phyloP scores from a whole-genome alignment of 2,329 filamentous ascomycete genomes.

The Penicillium sp. region DNA sequence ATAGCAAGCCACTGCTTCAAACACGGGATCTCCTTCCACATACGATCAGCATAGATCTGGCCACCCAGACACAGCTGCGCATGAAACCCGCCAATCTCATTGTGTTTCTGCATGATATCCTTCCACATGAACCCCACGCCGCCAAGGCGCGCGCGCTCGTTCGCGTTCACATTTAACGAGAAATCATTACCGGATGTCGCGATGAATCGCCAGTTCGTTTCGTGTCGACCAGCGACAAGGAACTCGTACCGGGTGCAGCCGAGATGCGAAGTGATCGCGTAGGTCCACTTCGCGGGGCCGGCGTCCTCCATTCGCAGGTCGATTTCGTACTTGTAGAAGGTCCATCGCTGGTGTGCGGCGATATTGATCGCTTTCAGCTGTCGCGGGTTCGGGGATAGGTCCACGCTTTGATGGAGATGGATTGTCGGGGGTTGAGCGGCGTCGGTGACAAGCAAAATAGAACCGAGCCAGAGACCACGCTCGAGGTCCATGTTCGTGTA shows the following conservation, averaged over 20 bases:
- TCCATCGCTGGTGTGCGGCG: constrained; percentile 87
- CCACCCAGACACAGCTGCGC: constrained; percentile 88
- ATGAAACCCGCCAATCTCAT: constrained; percentile 94
- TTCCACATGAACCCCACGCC: constrained; percentile 98
- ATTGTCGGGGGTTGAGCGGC: constrained; percentile 91
- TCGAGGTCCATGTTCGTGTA: constrained; percentile 98
- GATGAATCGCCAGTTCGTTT: constrained; percentile 93
- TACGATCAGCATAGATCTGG: constrained; percentile 90
- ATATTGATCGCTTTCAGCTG: constrained; percentile 83
- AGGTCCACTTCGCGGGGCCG: constrained; percentile 85
- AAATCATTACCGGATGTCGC: constrained; percentile 97
- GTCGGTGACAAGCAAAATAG: constrained; percentile 90
- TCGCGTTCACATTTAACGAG: constrained; percentile 79
- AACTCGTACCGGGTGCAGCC: constrained; percentile 99
- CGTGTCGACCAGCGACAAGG: constrained; percentile 83
- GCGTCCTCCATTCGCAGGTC: constrained; percentile 85
- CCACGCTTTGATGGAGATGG: constrained; percentile 85
- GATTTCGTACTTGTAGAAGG: constrained; percentile 92
- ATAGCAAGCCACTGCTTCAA: constrained; percentile 94
- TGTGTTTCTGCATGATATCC: constrained; percentile 94
- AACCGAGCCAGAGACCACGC: constrained; percentile 85
- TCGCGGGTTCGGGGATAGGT: constrained; percentile 88
- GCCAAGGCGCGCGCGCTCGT: constrained; percentile 81
- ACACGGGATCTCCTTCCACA: constrained; percentile 94
- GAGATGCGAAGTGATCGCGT: constrained; percentile 93